Base-by-base conservation (phyloP, 805 yeast genomes). In the Myxozyma neglecta region DNA sequence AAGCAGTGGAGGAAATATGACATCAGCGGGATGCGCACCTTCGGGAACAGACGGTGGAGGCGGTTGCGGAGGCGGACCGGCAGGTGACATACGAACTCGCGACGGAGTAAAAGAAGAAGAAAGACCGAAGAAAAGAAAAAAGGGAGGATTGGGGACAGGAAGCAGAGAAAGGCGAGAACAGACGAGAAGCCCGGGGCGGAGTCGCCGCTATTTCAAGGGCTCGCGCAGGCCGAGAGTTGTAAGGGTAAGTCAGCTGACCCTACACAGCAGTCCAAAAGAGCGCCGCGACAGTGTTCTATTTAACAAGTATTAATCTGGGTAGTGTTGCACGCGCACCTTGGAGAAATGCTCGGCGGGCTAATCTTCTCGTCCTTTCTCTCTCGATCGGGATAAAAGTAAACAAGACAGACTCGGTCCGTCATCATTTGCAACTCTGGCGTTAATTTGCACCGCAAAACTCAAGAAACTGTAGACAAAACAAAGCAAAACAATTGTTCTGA, bases 31-130 rank as follows among this genome's bases (percentile, higher is more conserved):
- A 24, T 24, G 29, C 29, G 29, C 5, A 24, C 67, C 67, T 36
- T 53, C 24, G n/a, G 67, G 67, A 43, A 64, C 67, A 3, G 49
- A 14, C 37, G 67, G 67, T 4, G 67, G 62, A 11, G 67, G 67
- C 16, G 67, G 66, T n/a, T 58, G 59, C 24, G 66, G 20, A 47
- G 66, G 62, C 9, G 62, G 53, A 44, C 47, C 63, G 14, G 51
- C 55, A 6, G 56, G 29, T 4, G 59, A 29, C 59, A 56, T 48
- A 44, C 16, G 29, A 18, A 2, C 35, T 20, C n/a, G 49, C 14
- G 20, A 6, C n/a, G 10, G 32, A 29, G 35, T 24, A 10, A 24
- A 13, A 20, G 37, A 36, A 45, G 36, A 32, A 8, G 24, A 5
- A 11, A 24, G 35, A 7, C 49, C 20, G 13, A n/a, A 6, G 16